Evolutionary conservation across 768 basidiomycete species (phyloP).

Genomic region (Asterophora lycoperdoides): DNA sequence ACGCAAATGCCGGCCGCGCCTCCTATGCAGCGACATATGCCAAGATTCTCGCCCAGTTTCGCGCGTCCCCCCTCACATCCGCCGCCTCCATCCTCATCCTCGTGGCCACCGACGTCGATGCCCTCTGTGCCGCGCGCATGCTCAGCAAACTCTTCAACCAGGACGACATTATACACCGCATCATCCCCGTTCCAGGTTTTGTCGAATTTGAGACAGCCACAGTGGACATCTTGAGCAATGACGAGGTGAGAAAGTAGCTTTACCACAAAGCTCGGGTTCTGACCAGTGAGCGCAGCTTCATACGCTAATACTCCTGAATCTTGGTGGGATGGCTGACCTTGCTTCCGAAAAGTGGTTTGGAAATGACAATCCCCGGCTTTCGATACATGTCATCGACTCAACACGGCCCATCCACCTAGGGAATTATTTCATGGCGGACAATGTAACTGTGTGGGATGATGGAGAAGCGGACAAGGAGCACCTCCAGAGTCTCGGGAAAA

Average conservation of each 20-base stretch:
- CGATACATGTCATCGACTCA: slow-evolving; percentile 93
- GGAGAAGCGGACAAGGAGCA: slow-evolving; percentile 70
- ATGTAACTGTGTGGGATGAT: slow-evolving; percentile 87
- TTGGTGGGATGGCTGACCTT: slow-evolving; percentile 86
- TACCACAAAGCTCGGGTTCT: background rate
- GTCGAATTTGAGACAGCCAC: slow-evolving; percentile 65
- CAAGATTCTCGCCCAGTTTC: slow-evolving; percentile 64
- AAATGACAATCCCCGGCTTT: slow-evolving; percentile 55
- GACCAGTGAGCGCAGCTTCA: slow-evolving; percentile 51
- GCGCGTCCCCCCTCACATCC: slow-evolving; percentile 69
- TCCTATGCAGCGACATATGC: slow-evolving; percentile 75
- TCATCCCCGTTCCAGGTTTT: slow-evolving; percentile 86
- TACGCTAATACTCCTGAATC: slow-evolving; percentile 87
- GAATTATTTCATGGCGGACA: slow-evolving; percentile 74
- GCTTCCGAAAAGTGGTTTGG: slow-evolving; percentile 74
- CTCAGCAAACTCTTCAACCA: slow-evolving; percentile 85
- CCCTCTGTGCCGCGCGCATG: slow-evolving; percentile 87
- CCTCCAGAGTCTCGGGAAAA: slow-evolving; percentile 66
- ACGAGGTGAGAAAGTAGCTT: slow-evolving; percentile 48
- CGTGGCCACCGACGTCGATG: slow-evolving; percentile 89
- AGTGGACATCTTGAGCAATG: slow-evolving; percentile 59
- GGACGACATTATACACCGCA: slow-evolving; percentile 89
- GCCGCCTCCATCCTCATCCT: slow-evolving; percentile 83
- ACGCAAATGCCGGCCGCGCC: slow-evolving; percentile 49
- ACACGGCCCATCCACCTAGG: slow-evolving; percentile 84